Evolutionary conservation across 352 stramenopile species (phyloP).

Genomic region (Pythium brassicae): DNA sequence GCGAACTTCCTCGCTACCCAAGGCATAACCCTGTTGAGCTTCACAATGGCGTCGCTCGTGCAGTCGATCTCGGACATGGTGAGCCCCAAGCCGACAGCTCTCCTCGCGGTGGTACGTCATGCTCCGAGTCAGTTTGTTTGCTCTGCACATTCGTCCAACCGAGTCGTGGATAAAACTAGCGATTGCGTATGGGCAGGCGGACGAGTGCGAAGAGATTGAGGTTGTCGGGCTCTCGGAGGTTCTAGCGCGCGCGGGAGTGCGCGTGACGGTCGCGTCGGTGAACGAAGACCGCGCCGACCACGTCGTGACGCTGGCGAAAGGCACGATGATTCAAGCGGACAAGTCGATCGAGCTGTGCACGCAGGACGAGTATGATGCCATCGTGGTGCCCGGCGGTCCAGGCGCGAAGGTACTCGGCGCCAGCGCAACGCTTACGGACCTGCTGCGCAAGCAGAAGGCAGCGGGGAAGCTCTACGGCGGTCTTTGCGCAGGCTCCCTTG

Average conservation of each 20-base stretch:
- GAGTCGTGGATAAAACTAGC: neutral
- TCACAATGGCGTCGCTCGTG: constrained; percentile 39
- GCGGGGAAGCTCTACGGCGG: constrained; percentile 44
- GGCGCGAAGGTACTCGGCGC: constrained; percentile 45
- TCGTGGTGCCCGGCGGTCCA: constrained; percentile 55
- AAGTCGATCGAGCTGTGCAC: constrained; percentile 58
- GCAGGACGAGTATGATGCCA: constrained; percentile 55
- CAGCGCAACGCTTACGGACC: constrained; percentile 29
- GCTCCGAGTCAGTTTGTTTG: too few species aligned
- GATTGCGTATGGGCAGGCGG: constrained; percentile 18
- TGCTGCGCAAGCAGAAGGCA: constrained; percentile 52
- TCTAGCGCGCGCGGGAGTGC: constrained; percentile 51
- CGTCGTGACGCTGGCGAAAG: constrained; percentile 50
- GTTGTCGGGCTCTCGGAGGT: constrained; percentile 44
- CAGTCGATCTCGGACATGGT: constrained; percentile 56
- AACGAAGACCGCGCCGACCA: constrained; percentile 36
- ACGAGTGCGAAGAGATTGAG: constrained; percentile 66
- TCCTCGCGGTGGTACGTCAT: constrained; percentile 48
- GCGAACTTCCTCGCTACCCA: neutral
- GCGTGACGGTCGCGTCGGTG: constrained; percentile 56
- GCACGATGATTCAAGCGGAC: constrained; percentile 53
- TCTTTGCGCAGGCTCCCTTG: constrained; percentile 44
- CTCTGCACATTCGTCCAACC: too few species aligned
- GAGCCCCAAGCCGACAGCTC: constrained; percentile 51
- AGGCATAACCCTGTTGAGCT: too few species aligned